Base-by-base conservation (phyloP, 352 stramenopile species). In the Phytophthora pisi region DNA sequence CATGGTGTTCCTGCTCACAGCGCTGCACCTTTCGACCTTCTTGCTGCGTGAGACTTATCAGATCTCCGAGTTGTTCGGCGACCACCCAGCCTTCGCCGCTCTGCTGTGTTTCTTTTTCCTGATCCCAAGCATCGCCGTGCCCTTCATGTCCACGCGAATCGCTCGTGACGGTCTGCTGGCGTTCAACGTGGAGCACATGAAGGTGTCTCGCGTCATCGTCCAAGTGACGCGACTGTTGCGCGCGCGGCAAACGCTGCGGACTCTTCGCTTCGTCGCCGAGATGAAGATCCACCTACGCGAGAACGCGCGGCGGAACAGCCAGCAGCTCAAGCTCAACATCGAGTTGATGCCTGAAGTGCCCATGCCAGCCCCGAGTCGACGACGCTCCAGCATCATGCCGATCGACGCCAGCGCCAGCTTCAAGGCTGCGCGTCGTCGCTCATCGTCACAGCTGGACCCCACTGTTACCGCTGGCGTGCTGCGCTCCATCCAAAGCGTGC, bases 131-230 rank as follows among this genome's bases (percentile, higher is more conserved):
- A 68, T 90, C 26, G 64, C 81, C 0, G 83, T 93, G 34, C 89
- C 82, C 3, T 59, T 73, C 56, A 86, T 90, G 74, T 91, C 84
- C 16, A 78, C 82, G 8, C 69, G 74, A 38, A 93, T 93, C 31
- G 84, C 84, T 1, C 75, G 81, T 1, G 82, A 93, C 43, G 82
- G 79, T 4, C 63, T 93, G 10, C 84, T 90, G 47, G 79, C 79
- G 11, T 93, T 93, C 71, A 91, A 89, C 54, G 79, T 93, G 20
- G 82, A 93, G 71, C 77, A 90, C 56, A 82, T 93, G 72, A 93
- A 93, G 60, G 71, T 74, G 5, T 77, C 79, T 18, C 78, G 77
- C 30, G 75, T 89, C n/a, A 86, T 93, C 24, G 70, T 74, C 8
- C 85, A 88, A 64, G 82, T 93, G 30, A 84, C 86, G 55, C 82